Conservation (phyloP, 805 yeast genomes). For the Kazachstania taianensis region DNA sequence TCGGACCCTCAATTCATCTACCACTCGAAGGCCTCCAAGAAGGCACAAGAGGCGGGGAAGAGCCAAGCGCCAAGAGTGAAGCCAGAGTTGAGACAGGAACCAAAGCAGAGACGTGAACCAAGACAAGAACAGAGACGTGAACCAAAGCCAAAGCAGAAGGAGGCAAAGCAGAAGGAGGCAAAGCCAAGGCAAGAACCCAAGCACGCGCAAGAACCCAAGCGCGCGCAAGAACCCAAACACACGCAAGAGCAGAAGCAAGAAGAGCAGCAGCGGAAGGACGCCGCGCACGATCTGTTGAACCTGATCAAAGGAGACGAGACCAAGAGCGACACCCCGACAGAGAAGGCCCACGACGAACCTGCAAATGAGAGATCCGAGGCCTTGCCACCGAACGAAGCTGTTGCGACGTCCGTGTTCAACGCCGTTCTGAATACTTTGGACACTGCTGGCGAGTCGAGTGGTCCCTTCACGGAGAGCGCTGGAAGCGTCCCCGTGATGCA, state of each 20-base stretch:
- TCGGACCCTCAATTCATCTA: slow-evolving; percentile 65
- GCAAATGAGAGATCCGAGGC: slow-evolving; percentile 2
- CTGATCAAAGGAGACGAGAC: slow-evolving; percentile 26
- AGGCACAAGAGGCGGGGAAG: slow-evolving; percentile 26
- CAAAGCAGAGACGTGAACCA: slow-evolving; percentile 4
- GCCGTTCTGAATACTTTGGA: slow-evolving; percentile 23
- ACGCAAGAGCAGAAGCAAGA: slow-evolving; percentile 16
- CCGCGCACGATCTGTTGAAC: slow-evolving; percentile 36
- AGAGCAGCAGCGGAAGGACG: slow-evolving; percentile 24
- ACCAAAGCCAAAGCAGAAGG: slow-evolving; percentile 6
- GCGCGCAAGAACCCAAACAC: slow-evolving; percentile 13
- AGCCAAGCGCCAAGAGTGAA: slow-evolving; percentile 20
- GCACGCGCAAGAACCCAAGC: slow-evolving; percentile 15
- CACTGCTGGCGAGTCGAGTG: slow-evolving; percentile 6
- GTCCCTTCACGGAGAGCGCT: slow-evolving; percentile 5
- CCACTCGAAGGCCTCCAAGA: slow-evolving; percentile 55
- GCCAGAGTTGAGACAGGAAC: too few relatives aligned
- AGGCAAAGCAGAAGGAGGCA: not conserved
- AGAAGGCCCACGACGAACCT: slow-evolving; percentile 4
- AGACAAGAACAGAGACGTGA: slow-evolving; percentile 4
- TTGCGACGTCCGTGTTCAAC: slow-evolving; percentile 26
- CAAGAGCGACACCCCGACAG: slow-evolving; percentile 5
- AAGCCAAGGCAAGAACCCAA: slow-evolving; percentile 6
- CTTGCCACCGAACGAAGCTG: slow-evolving; percentile 12
- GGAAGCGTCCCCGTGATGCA: slow-evolving; percentile 1